Evolutionary conservation across 148 eudicot genomes (phyloP), one percentile per base, ranked within the genome.

Genomic region (Vaccinium corymbosum): DNA sequence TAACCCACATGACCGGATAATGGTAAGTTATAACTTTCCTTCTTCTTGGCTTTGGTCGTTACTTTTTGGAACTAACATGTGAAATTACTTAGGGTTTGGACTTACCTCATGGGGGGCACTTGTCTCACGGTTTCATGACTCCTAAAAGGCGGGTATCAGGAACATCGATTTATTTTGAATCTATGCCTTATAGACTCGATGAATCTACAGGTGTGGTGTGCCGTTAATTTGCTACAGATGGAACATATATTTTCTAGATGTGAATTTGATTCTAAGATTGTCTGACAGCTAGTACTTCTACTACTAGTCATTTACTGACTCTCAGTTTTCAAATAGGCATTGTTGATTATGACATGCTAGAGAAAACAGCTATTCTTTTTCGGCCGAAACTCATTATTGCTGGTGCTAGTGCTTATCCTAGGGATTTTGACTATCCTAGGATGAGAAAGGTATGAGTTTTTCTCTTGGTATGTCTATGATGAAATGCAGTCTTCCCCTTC

Each of bases 371-470:
- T 22, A 89, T 76, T 59, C 92, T 94, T 14, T 95, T 95, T 81
- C 89, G 98, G 32, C 98, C 98, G 80, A 94, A 95, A 83, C 95
- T 95, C 53, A 94, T 94, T 22, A 94, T 95, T 86, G 98, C 93
- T 86, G 98, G 98, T 85, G 98, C 96, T 78, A 95, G 98, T 93
- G 98, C 98, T 78, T 95, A 95, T 87, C 92, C 98, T 81, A 90
- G 94, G 53, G 98, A 94, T 88, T 94, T 93, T 89, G 98, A 95
- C 85, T 95, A 95, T 90, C 93, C 95, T 84, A 92, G 97, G 71
- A 93, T 95, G 95, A 90, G 98, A 87, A 92, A 93, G 98, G 98
- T 95, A 86, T 49, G 46, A 3, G 0, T 49, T 66, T 50, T 49
- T 64, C 29, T 13, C 55, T 13, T 16, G 46, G 46, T 17, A 25